A percentile compares a stretch with the other conserved stretches of the same genome.
These are phyloP conservation scores for Cryptococcus sp. DNA, from an alignment of 1,284 basidiomycete species.

Conservation along the genomic window DNA sequence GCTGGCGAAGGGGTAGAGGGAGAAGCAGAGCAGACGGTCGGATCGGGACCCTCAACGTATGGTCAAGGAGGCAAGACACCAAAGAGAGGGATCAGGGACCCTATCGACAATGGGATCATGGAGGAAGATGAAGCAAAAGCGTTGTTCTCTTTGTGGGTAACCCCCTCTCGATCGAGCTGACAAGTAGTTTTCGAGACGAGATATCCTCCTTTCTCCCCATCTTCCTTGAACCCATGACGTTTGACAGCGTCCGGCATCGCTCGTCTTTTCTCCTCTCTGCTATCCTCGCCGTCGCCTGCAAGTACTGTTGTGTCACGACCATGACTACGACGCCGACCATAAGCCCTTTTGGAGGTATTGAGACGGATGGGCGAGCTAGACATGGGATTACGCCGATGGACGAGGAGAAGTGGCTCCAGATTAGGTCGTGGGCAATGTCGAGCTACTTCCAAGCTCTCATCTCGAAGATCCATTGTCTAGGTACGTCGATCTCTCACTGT, in stretches of 20 bases:
- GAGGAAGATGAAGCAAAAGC: conserved; percentile 8
- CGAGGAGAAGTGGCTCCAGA: conserved; percentile 15
- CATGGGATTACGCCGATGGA: conserved; percentile 5
- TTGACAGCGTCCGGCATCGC: conserved; percentile 14
- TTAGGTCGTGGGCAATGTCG: conserved; percentile 14
- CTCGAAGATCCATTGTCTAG: conserved; percentile 21
- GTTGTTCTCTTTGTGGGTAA: conserved; percentile 16
- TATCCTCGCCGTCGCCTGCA: conserved; percentile 17
- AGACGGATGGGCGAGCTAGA: not conserved
- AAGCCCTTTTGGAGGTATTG: not conserved
- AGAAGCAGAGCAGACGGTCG: not conserved
- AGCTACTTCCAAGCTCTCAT: conserved; percentile 22
- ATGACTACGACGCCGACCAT: not conserved
- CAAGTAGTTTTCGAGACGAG: conserved; percentile 14
- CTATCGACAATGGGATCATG: conserved; percentile 17
- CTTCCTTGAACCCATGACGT: conserved; percentile 16
- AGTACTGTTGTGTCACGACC: conserved; percentile 12
- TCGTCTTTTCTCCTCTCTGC: conserved; percentile 19
- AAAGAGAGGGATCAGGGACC: conserved; percentile 14
- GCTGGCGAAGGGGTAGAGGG: not conserved
- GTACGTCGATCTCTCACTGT: conserved; percentile 5
- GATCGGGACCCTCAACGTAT: too few species aligned
- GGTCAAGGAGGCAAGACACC: conserved; percentile 9
- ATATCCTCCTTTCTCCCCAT: conserved; percentile 20
- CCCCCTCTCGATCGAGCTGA: not conserved